phyloP scores from a whole-genome alignment of 2,329 filamentous ascomycete genomes.

The Claviceps capensis region DNA sequence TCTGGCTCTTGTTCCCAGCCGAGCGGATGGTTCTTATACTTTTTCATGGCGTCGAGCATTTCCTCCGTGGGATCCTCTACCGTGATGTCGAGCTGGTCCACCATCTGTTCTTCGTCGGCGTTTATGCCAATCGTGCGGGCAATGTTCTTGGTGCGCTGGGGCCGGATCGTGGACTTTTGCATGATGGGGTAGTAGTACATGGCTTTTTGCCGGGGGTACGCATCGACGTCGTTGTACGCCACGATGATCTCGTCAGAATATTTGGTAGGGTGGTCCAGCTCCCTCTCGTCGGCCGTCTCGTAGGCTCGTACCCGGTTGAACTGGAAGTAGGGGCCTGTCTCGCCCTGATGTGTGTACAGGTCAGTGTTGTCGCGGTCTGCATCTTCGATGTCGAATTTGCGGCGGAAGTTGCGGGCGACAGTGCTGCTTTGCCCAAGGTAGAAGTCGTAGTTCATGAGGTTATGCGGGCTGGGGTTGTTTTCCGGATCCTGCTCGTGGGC shows the following conservation, averaged over 20 bases:
- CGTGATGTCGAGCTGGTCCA: slow-evolving; percentile 42
- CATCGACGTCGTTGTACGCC: slow-evolving; percentile 39
- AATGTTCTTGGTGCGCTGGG: slow-evolving; percentile 51
- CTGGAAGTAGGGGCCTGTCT: slow-evolving; percentile 37
- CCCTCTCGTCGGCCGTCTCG: slow-evolving; percentile 45
- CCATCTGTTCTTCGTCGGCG: slow-evolving; percentile 33
- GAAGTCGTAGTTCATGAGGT: slow-evolving; percentile 52
- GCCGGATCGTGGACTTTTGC: slow-evolving; percentile 47
- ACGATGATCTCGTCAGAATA: slow-evolving; percentile 52
- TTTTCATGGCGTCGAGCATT: slow-evolving; percentile 35
- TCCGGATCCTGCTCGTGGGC: slow-evolving; percentile 43
- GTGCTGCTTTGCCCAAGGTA: slow-evolving; percentile 40
- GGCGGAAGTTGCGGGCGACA: slow-evolving; percentile 41
- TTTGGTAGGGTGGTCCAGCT: slow-evolving; percentile 43
- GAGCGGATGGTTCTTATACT: slow-evolving; percentile 39
- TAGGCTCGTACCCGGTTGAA: slow-evolving; percentile 51
- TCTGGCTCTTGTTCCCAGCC: slow-evolving; percentile 29
- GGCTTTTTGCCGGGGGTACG: slow-evolving; percentile 38
- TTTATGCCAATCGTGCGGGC: slow-evolving; percentile 34
- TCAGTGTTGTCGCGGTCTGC: slow-evolving; percentile 37
- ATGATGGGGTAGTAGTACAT: slow-evolving; percentile 58
- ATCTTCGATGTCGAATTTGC: slow-evolving; percentile 45
- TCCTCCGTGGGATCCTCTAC: slow-evolving; percentile 43
- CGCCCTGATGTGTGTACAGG: slow-evolving; percentile 39
- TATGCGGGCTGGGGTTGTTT: slow-evolving; percentile 40